Base-by-base conservation (phyloP, 805 yeast genomes). In the Tanozyma kutaoensis region DNA sequence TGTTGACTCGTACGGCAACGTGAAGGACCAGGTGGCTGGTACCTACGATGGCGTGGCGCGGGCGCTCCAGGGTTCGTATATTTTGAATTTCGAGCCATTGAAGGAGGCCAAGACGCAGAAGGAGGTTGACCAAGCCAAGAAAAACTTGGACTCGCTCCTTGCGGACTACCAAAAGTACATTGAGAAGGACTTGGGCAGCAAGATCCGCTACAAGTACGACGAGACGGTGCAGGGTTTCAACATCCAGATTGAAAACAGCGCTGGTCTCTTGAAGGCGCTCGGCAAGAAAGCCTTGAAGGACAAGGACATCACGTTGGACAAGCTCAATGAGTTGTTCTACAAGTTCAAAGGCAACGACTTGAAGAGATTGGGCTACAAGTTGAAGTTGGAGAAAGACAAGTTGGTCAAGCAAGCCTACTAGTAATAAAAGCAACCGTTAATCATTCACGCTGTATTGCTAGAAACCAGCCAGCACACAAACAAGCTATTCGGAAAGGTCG, bases 351-450 rank as follows among this genome's bases (percentile, higher is more conserved):
- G 26, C 2, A 24, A 17, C 7, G 34, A 27, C 5, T 13, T 37
- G 32, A 13, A 22, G 12, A 18, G 14, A 13, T 23, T 20, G 18
- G 34, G 36, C n/a, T 27, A 35, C 10, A 22, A 23, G n/a, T 18
- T 37, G 24, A 12, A 29, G 8, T 24, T 37, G 26, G 39, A 35
- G 28, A 26, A 31, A 18, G 40, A 37, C 26, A 28, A 31, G 24
- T 17, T 8, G 10, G 8, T 8, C 20, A 17, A 8, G 9, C 8
- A 17, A 8, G 10, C 10, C 10, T 17, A 17, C 20, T 10, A 17
- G 10, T 8, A 17, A 10, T 17, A 17, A 17, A 17, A 17, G 10
- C 10, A 17, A 17, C 8, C 20, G 20, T 10, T 17, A 17, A n/a
- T n/a, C n/a, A n/a, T n/a, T n/a, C n/a, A n/a, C n/a, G n/a, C n/a